Conservation (phyloP, 768 basidiomycete genomes). For the Mycena vulgaris region DNA sequence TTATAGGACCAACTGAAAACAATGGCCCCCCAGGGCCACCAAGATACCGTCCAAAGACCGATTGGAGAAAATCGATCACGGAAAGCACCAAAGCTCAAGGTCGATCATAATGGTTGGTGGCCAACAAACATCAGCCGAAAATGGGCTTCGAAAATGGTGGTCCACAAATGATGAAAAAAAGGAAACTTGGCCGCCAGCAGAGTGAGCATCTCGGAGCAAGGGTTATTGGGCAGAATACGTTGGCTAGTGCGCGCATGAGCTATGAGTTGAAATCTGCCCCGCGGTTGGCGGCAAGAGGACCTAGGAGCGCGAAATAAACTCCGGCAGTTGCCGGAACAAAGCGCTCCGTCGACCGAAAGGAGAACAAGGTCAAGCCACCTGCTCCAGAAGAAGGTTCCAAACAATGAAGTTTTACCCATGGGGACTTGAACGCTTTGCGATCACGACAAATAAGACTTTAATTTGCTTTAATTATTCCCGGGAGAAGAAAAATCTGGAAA, state of each 20-base stretch:
- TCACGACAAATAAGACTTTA: neutral
- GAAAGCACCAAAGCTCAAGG: constrained; percentile 26
- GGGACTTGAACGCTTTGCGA: neutral
- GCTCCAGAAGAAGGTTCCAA: constrained; percentile 20
- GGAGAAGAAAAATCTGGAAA: neutral
- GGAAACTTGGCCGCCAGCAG: neutral
- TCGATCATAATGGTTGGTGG: constrained; percentile 33
- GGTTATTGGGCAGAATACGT: neutral
- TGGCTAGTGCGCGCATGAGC: too few relatives aligned
- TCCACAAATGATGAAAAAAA: constrained; percentile 26
- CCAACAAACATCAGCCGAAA: constrained; percentile 36
- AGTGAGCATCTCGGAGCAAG: neutral
- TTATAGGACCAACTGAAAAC: constrained; percentile 22
- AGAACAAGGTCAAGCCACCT: constrained; percentile 34
- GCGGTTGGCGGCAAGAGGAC: neutral
- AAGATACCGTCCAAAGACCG: constrained; percentile 24
- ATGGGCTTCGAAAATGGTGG: constrained; percentile 36
- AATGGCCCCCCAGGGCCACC: constrained; percentile 16
- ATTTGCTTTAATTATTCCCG: neutral
- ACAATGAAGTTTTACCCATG: constrained; percentile 20
- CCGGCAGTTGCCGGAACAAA: constrained; percentile 23
- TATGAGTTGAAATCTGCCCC: neutral
- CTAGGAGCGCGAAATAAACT: neutral
- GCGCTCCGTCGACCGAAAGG: constrained; percentile 23
- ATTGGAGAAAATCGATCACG: constrained; percentile 24